Conservation (phyloP, 495 filamentous ascomycete species). For the Geopyxis carbonaria region DNA sequence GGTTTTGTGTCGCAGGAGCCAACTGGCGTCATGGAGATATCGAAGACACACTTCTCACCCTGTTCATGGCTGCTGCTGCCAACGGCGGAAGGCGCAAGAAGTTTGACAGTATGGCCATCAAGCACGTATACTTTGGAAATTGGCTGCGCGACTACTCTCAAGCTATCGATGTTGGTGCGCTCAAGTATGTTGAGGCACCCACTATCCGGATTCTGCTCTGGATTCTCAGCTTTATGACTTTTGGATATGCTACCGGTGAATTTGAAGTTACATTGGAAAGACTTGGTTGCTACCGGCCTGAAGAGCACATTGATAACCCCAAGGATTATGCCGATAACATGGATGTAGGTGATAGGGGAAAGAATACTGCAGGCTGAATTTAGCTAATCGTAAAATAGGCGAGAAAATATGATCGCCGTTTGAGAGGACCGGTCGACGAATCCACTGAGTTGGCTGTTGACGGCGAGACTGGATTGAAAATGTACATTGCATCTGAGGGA, state of each 20-base stretch:
- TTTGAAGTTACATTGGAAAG: slow-evolving; percentile 82
- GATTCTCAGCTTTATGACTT: slow-evolving; percentile 42
- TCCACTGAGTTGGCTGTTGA: slow-evolving; percentile 60
- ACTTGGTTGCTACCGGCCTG: slow-evolving; percentile 73
- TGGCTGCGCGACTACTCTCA: slow-evolving; percentile 78
- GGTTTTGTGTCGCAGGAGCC: slow-evolving; percentile 38
- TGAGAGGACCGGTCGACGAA: slow-evolving; percentile 71
- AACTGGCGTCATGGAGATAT: slow-evolving; percentile 97
- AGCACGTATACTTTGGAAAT: slow-evolving; percentile 77
- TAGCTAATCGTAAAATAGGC: slow-evolving; percentile 26
- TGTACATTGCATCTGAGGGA: slow-evolving; percentile 74
- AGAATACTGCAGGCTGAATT: background rate
- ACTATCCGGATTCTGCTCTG: slow-evolving; percentile 64
- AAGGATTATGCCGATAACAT: slow-evolving; percentile 67
- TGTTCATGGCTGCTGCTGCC: slow-evolving; percentile 56
- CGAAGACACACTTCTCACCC: slow-evolving; percentile 65
- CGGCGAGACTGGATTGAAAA: slow-evolving; percentile 64
- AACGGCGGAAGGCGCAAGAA: slow-evolving; percentile 47
- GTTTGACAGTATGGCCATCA: slow-evolving; percentile 73
- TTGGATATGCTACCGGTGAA: slow-evolving; percentile 73
- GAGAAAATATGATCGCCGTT: slow-evolving; percentile 55
- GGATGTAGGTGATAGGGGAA: slow-evolving; percentile 34
- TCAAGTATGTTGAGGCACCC: slow-evolving; percentile 74
- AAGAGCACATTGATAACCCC: slow-evolving; percentile 75
- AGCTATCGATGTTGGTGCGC: slow-evolving; percentile 69